Evolutionary conservation across 2,329 filamentous ascomycete species (phyloP), one percentile per base, ranked within the genome.

Genomic region (Cercospora sp.): DNA sequence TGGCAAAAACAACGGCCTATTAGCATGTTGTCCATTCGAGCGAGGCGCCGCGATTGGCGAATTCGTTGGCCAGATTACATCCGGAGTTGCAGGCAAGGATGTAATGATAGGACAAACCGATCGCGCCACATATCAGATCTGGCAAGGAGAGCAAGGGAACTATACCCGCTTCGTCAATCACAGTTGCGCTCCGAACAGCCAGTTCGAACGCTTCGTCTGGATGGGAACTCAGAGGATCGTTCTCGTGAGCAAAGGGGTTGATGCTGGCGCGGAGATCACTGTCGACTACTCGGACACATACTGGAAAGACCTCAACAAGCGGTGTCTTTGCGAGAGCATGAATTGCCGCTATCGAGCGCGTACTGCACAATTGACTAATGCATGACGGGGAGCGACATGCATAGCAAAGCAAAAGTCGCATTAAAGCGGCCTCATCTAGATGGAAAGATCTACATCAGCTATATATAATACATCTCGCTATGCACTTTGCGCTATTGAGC

Each of bases 91-190:
- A 6, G 82, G 84, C 67, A 76, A 84, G 12, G 86, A 88, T 71
- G 85, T 88, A 8, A 87, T 88, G 85, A 70, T 77, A 13, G 75
- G 75, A 1, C 78, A 84, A 64, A 76, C 76, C 2, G 75, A 77
- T 20, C 81, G 81, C 30, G 81, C 80, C 0, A 80, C 81, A 0
- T 88, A 87, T 71, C 86, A 88, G 73, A 87, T 88, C 64, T 88
- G 82, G 80, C 86, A 88, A 73, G 86, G 85, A 0, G 76, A 77
- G 64, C 81, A 83, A 74, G 84, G 86, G 3, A 88, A 88, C 72
- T 87, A 85, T 70, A 88, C 86, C 1, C 80, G 85, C 0, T 88
- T 88, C 71, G 83, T 87, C 48, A 88, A 88, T 73, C 83, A 88
- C 72, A 87, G 84, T 55, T 88, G 86, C 74, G 82, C 83, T 16